Base-by-base conservation (phyloP, 2,329 filamentous ascomycete genomes). In the Venturiaceae sp. region DNA sequence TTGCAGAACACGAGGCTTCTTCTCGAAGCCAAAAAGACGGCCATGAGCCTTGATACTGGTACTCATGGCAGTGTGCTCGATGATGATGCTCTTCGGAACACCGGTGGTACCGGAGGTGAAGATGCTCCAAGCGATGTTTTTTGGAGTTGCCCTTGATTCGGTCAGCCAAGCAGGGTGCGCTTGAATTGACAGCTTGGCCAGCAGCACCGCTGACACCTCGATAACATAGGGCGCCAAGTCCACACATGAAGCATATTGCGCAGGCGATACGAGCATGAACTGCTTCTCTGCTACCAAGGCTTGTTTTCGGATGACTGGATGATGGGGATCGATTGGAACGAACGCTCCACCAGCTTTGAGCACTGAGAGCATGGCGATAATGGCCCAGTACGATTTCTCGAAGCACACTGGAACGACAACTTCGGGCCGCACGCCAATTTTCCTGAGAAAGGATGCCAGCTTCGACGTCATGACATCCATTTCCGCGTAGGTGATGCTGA, bases 71-170 rank as follows among this genome's bases (percentile, higher is more conserved):
- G 78, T 74, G 72, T 96, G 92, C 33, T 89, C 90, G 32, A 96
- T 78, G 1, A 82, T 81, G 23, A 96, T 92, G 0, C 91, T 92
- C 74, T 96, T 96, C 0, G 92, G 92, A 3, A 85, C 83, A 13
- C 92, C 92, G 0, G 91, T 96, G 5, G 90, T 95, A 2, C 91
- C 91, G 53, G 90, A 95, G 0, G 92, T 96, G 69, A 95, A 96
- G 71, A 5, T 14, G 33, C 7, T 66, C 60, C 11, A 69, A 72
- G 46, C 76, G 75, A 7, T 72, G 69, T 5, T 71, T 71, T 66
- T 81, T 79, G 4, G 82, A 84, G 14, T 55, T 54, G 11, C 41
- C 16, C 16, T 50, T 8, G 7, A 95, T 70, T 0, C 95, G 70
- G 2, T 84, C 73, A 1, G 75, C 76, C 0, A 88, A 84, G 1